A percentile compares a stretch with the other conserved stretches of the same genome.
Conservation (phyloP, 2,329 filamentous ascomycete species). For the Colletotrichum destructivum region DNA sequence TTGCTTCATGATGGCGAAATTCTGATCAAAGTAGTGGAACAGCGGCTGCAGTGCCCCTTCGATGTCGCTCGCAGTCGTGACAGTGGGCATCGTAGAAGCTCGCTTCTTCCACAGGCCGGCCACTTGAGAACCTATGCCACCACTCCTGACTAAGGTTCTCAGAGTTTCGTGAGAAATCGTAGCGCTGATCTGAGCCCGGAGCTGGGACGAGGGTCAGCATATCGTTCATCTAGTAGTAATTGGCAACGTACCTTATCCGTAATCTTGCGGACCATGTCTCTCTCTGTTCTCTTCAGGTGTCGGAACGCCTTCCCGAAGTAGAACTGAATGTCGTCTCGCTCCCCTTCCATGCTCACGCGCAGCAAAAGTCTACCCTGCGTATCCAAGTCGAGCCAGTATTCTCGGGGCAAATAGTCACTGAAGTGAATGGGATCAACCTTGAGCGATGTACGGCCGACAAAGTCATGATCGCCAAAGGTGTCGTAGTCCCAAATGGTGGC, state of each 20-base stretch:
- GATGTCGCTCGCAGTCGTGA: constrained; percentile 79
- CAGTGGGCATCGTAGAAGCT: constrained; percentile 64
- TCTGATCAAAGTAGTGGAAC: constrained; percentile 96
- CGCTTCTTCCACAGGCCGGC: constrained; percentile 78
- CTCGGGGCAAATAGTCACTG: constrained; percentile 92
- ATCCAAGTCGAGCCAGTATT: constrained; percentile 98
- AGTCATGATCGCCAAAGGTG: constrained; percentile 96
- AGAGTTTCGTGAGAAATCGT: constrained; percentile 89
- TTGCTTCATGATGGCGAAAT: constrained; percentile 99
- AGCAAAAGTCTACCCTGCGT: constrained; percentile 92
- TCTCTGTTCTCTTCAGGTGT: constrained; percentile 93
- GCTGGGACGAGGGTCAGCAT: constrained; percentile 62
- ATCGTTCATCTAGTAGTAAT: constrained; percentile 35
- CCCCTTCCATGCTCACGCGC: constrained; percentile 97
- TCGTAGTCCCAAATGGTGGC: constrained; percentile 99
- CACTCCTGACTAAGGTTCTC: constrained; percentile 78
- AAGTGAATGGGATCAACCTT: constrained; percentile 99
- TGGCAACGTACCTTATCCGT: constrained; percentile 87
- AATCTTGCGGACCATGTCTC: constrained; percentile 98
- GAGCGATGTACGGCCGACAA: constrained; percentile 94
- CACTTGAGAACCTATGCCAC: constrained; percentile 79
- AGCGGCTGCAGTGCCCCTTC: constrained; percentile 87
- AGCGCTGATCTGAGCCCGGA: constrained; percentile 92
- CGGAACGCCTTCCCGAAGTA: constrained; percentile 98
- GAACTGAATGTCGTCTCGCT: constrained; percentile 98